phyloP scores from a whole-genome alignment of 1,284 basidiomycete genomes.

The Cryptococcus depauperatus region DNA sequence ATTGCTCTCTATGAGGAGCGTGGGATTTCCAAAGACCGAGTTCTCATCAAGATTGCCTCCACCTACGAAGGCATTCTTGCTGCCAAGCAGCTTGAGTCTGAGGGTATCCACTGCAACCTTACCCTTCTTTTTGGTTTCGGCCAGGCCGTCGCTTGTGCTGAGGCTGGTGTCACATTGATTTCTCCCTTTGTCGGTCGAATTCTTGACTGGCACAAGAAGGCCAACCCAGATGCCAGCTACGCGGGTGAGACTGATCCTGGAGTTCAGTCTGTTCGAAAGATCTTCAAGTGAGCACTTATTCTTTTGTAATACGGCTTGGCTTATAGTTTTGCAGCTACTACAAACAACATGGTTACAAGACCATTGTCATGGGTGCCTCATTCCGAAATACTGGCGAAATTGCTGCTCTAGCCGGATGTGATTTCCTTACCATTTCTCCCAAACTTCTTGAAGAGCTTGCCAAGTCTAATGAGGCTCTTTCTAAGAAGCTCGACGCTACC shows the following conservation, averaged over 20 bases:
- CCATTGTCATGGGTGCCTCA: constrained; percentile 99
- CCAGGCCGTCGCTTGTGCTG: constrained; percentile 97
- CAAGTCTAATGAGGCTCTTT: constrained; percentile 66
- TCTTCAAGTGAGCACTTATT: constrained; percentile 59
- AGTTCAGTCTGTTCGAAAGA: constrained; percentile 88
- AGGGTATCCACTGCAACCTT: constrained; percentile 97
- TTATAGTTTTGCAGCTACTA: constrained; percentile 56
- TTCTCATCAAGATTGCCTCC: constrained; percentile 98
- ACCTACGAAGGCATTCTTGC: constrained; percentile 99
- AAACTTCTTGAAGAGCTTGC: constrained; percentile 85
- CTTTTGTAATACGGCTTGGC: neutral
- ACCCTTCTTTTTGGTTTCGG: constrained; percentile 97
- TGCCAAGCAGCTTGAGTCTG: constrained; percentile 85
- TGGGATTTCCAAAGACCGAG: constrained; percentile 84
- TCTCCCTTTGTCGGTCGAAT: constrained; percentile 98
- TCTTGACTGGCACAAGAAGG: constrained; percentile 94
- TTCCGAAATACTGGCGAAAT: constrained; percentile 97
- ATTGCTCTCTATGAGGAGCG: constrained; percentile 88
- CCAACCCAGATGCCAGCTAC: constrained; percentile 65
- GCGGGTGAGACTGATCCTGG: constrained; percentile 85
- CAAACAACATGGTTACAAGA: constrained; percentile 97
- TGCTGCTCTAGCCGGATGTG: constrained; percentile 87
- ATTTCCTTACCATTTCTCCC: constrained; percentile 93
- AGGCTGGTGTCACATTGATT: constrained; percentile 95
- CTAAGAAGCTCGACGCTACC: constrained; percentile 70